Percentiles rank a stretch among this genome's conserved stretches.
phyloP scores from a whole-genome alignment of 495 filamentous ascomycete species.

The Astrothelium subdiscretum region DNA sequence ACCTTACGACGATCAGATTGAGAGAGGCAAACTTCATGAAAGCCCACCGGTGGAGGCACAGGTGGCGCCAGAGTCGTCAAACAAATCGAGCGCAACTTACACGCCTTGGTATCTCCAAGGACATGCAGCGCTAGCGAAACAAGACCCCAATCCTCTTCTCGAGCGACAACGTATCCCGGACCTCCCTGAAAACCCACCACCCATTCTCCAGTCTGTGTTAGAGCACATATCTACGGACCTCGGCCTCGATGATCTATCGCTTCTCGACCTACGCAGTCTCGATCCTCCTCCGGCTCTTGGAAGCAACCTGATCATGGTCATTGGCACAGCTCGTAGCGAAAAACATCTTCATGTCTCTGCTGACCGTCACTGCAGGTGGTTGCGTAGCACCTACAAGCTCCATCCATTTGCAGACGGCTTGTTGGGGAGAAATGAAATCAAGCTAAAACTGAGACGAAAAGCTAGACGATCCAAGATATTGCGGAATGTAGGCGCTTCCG shows the following conservation, averaged over 20 bases:
- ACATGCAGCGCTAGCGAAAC: conserved; percentile 28
- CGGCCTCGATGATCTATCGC: conserved; percentile 62
- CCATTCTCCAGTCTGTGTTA: conserved; percentile 60
- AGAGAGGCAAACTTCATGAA: background rate
- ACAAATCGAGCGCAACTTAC: background rate
- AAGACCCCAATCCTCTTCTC: conserved; percentile 40
- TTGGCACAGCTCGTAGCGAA: conserved; percentile 87
- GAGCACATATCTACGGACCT: conserved; percentile 67
- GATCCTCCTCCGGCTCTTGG: conserved; percentile 82
- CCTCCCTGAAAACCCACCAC: conserved; percentile 61
- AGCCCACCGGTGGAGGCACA: background rate
- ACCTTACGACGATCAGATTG: background rate
- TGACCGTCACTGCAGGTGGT: conserved; percentile 76
- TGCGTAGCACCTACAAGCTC: conserved; percentile 59
- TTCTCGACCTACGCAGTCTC: conserved; percentile 72
- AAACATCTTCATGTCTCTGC: conserved; percentile 90
- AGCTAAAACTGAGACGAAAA: conserved; percentile 69
- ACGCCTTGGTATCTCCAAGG: conserved; percentile 82
- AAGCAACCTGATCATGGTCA: conserved; percentile 77
- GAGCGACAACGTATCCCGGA: conserved; percentile 60
- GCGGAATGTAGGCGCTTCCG: conserved; percentile 44
- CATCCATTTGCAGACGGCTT: conserved; percentile 73
- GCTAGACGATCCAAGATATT: conserved; percentile 67
- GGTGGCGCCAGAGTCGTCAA: background rate
- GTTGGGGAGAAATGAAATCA: conserved; percentile 80